A percentile compares a stretch with the other conserved stretches of the same genome.
Evolutionary conservation across 1,284 basidiomycete genomes (phyloP).

Genomic region (Cutaneotrichosporon cyanovorans): DNA sequence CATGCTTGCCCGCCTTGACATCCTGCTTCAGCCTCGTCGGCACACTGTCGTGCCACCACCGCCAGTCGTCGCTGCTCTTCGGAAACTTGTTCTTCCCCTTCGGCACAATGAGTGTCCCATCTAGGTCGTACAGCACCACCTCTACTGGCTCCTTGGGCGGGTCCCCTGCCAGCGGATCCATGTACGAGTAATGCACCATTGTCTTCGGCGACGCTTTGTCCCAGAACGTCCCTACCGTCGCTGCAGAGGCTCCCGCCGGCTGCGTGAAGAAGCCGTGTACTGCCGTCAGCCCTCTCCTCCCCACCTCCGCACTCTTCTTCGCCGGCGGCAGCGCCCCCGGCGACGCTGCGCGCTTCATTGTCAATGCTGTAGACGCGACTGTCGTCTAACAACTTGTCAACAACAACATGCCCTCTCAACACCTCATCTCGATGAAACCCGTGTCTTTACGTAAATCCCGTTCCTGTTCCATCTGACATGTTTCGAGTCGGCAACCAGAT

Average conservation of each 20-base stretch:
- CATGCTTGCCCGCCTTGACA: constrained; percentile 60
- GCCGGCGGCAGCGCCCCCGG: constrained; percentile 3
- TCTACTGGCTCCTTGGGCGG: constrained; percentile 41
- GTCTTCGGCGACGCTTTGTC: constrained; percentile 24
- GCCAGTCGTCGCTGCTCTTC: constrained; percentile 53
- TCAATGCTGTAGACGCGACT: background rate
- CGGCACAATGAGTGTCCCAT: constrained; percentile 74
- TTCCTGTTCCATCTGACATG: background rate
- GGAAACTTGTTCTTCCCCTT: constrained; percentile 51
- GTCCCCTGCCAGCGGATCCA: constrained; percentile 32
- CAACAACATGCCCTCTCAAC: too few species aligned
- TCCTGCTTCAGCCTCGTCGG: constrained; percentile 58
- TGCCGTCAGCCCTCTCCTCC: background rate
- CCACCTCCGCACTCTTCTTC: constrained; percentile 16
- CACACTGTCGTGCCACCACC: constrained; percentile 69
- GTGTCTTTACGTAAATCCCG: background rate
- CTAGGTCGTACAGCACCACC: constrained; percentile 76
- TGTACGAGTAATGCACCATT: constrained; percentile 36
- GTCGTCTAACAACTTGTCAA: background rate
- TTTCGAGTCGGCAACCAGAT: background rate
- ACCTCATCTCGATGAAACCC: too few species aligned
- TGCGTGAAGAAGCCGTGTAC: background rate
- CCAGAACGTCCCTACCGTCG: constrained; percentile 8
- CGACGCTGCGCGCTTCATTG: constrained; percentile 4
- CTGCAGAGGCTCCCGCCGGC: background rate